Evolutionary conservation across 2,329 filamentous ascomycete genomes (phyloP).

Genomic region (Talaromyces sp.): DNA sequence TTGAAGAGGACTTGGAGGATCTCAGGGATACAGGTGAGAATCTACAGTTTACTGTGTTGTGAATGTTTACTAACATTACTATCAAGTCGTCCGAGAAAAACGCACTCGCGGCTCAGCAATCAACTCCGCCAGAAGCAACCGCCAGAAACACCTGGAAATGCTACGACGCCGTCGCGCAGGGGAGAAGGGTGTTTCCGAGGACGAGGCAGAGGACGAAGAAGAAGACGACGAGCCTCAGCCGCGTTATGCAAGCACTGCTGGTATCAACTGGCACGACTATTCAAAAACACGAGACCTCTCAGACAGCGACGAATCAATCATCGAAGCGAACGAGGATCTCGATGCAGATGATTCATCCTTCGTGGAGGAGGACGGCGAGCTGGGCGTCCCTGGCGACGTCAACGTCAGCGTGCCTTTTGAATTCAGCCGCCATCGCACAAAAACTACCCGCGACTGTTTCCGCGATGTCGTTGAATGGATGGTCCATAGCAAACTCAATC

Average conservation of each 20-base stretch:
- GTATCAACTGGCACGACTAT: conserved; percentile 53
- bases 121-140: conserved; percentile 40
- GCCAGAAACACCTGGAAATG: conserved; percentile 44
- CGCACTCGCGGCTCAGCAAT: conserved; percentile 44
- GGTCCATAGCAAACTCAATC: conserved; percentile 74
- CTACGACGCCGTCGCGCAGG: conserved; percentile 46
- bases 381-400: conserved; percentile 51
- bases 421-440: conserved; percentile 65
- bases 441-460: conserved; percentile 71
- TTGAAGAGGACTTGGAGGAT: conserved; percentile 47
- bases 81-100: conserved; percentile 36
- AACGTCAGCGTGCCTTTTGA: conserved; percentile 61
- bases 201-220: conserved; percentile 19
- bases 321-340: conserved; percentile 42
- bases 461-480: conserved; percentile 75
- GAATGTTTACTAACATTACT: not conserved
- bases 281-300: conserved; percentile 13
- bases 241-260: conserved; percentile 23
- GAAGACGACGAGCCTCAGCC: conserved; percentile 25
- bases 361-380: conserved; percentile 61
- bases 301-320: conserved; percentile 27
- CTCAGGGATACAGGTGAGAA: conserved; percentile 44
- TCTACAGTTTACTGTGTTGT: not conserved
- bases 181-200: conserved; percentile 26
- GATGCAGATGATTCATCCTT: conserved; percentile 63